Conservation (phyloP, 2,329 filamentous ascomycete genomes). For the Sphaerulina vaccinii region DNA sequence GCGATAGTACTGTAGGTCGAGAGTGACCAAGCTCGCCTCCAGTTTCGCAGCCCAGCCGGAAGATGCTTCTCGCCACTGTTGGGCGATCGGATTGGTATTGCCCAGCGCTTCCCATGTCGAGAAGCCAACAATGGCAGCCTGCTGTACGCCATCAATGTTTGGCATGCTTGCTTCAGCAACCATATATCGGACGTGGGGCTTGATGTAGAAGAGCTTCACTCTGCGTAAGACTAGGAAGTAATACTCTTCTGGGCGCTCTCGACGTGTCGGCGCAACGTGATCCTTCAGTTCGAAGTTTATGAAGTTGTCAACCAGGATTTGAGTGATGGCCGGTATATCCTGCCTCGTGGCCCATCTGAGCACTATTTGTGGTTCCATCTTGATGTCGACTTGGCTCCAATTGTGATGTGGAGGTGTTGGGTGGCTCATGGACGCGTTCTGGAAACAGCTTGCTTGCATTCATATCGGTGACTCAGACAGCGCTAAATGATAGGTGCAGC, state of each 20-base stretch:
- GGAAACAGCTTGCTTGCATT: too few relatives aligned
- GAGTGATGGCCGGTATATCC: constrained; percentile 21
- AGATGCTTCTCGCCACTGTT: constrained; percentile 15
- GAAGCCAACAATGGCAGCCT: constrained; percentile 20
- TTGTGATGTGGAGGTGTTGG: too few relatives aligned
- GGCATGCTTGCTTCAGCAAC: constrained; percentile 17
- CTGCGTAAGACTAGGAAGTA: constrained; percentile 18
- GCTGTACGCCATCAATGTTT: constrained; percentile 10
- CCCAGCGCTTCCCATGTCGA: constrained; percentile 23
- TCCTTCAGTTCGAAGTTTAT: constrained; percentile 23
- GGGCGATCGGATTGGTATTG: constrained; percentile 14
- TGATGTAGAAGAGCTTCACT: constrained; percentile 23
- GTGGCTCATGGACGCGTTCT: too few relatives aligned
- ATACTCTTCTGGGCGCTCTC: constrained; percentile 19
- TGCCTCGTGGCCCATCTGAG: constrained; percentile 23
- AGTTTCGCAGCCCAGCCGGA: constrained; percentile 5
- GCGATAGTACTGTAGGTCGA: constrained; percentile 20
- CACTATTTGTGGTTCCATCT: constrained; percentile 5
- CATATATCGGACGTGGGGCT: constrained; percentile 21
- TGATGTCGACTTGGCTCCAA: too few relatives aligned
- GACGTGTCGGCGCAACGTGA: constrained; percentile 18
- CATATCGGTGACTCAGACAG: too few relatives aligned
- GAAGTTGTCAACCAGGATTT: constrained; percentile 13
- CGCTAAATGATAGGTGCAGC: too few relatives aligned
- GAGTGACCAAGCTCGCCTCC: constrained; percentile 14